phyloP scores from a whole-genome alignment of 78 protist genomes.

The Cavenderia fasciculata region DNA sequence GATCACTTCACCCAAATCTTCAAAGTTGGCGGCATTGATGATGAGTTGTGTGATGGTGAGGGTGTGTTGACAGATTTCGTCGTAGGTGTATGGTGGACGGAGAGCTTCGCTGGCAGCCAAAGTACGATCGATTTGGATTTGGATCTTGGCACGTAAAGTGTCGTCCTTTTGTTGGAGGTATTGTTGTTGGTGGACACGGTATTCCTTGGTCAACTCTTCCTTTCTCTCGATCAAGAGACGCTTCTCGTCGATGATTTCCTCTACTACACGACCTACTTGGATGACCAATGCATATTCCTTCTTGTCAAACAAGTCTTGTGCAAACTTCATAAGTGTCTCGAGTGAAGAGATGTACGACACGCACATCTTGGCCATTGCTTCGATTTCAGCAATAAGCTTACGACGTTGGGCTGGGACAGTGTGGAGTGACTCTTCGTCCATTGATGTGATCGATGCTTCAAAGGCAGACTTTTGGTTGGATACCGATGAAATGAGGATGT shows the following conservation, averaged over 20 bases:
- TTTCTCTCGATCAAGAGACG: slow-evolving; percentile 15
- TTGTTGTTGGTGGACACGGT: slow-evolving; percentile 1
- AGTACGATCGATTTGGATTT: slow-evolving; percentile 6
- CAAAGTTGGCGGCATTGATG: slow-evolving; percentile 58
- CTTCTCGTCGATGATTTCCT: slow-evolving; percentile 13
- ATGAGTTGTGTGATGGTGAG: slow-evolving; percentile 40
- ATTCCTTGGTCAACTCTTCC: slow-evolving; percentile 27
- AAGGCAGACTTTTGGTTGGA: slow-evolving; percentile 22
- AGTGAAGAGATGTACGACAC: slow-evolving; percentile 12
- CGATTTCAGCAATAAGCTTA: neutral
- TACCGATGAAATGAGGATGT: neutral
- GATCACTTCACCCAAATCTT: slow-evolving; percentile 67
- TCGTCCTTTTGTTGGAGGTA: neutral
- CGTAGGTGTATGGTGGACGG: slow-evolving; percentile 44
- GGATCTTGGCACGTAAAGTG: slow-evolving; percentile 11
- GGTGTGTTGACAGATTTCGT: slow-evolving; percentile 11
- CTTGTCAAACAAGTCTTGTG: slow-evolving; percentile 11
- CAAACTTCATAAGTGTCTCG: slow-evolving; percentile 16
- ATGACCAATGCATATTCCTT: slow-evolving; percentile 42
- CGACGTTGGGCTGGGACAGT: slow-evolving; percentile 11
- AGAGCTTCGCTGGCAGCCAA: neutral
- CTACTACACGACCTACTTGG: slow-evolving; percentile 48
- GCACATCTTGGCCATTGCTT: neutral
- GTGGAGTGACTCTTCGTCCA: neutral
- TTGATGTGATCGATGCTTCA: neutral